A percentile compares a stretch with the other conserved stretches of the same genome.
Conservation (phyloP, 1,139 yeast genomes). For the Hyphopichia khmerensis region DNA sequence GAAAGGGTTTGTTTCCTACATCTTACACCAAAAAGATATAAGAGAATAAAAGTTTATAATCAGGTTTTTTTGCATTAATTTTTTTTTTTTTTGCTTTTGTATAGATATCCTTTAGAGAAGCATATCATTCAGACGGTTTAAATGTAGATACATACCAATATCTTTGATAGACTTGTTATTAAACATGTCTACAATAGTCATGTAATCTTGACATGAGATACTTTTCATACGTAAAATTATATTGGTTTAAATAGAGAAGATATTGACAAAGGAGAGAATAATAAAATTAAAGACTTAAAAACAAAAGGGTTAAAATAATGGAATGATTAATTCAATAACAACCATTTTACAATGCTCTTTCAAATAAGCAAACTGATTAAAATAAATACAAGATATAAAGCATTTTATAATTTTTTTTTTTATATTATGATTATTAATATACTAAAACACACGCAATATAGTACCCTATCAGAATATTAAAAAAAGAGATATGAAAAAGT, state of each 20-base stretch:
- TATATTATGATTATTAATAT: conserved; percentile 5
- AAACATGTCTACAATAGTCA: no score
- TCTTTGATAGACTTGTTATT: no score
- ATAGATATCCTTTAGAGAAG: background rate
- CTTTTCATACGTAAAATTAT: background rate
- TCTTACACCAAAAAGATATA: conserved; percentile 53
- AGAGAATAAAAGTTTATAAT: background rate
- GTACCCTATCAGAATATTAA: conserved; percentile 2
- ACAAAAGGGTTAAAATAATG: background rate
- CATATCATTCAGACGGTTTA: no score
- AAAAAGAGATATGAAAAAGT: background rate
- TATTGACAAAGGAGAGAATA: background rate
- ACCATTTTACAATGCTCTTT: no score
- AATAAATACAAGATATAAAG: background rate
- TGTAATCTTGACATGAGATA: no score
- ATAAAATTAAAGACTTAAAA: background rate
- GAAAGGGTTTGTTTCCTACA: conserved; percentile 78
- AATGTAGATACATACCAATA: no score
- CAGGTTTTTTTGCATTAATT: background rate
- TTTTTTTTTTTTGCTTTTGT: background rate
- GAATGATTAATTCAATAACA: no score
- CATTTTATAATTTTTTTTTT: background rate
- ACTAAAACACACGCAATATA: conserved; percentile 6
- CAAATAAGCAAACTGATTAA: background rate
- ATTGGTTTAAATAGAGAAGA: background rate